A percentile compares a stretch with the other conserved stretches of the same genome.
These are phyloP conservation scores for Mrakia gelida DNA, from an alignment of 768 basidiomycete genomes.

Conservation along the genomic window DNA sequence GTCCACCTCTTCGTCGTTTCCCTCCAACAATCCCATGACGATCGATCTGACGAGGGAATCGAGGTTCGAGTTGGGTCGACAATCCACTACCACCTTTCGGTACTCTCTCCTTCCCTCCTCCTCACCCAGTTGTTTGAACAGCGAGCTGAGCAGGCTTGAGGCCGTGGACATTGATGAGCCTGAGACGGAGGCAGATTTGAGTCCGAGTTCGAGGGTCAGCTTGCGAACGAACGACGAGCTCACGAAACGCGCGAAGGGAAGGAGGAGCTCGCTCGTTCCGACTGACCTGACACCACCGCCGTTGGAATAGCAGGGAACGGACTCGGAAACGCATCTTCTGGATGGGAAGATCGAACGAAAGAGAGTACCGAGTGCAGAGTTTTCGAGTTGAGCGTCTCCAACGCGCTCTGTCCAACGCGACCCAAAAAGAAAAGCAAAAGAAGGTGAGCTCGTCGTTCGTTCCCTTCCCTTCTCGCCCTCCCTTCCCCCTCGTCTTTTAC, in stretches of 20 bases:
- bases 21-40: background rate
- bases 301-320: background rate
- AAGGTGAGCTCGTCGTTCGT: too few relatives aligned
- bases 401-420: background rate
- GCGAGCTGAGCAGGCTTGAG: background rate
- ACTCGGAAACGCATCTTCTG: background rate
- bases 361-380: background rate
- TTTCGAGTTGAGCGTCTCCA: background rate
- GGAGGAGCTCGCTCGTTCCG: background rate
- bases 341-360: background rate
- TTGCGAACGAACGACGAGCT: background rate
- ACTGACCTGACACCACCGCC: background rate
- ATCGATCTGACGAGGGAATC: conserved; percentile 4
- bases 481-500: too few relatives aligned
- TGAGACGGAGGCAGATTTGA: background rate
- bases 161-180: conserved; percentile 4
- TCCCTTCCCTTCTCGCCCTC: too few relatives aligned
- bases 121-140: background rate
- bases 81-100: conserved; percentile 1
- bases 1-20: background rate
- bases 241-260: background rate
- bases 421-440: background rate
- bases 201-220: too few relatives aligned
- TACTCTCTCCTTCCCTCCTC: background rate
- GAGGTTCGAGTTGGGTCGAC: conserved; percentile 11